Conservation (phyloP, 108 stramenopile species). For the Pseudonitzschia delicatissima region DNA sequence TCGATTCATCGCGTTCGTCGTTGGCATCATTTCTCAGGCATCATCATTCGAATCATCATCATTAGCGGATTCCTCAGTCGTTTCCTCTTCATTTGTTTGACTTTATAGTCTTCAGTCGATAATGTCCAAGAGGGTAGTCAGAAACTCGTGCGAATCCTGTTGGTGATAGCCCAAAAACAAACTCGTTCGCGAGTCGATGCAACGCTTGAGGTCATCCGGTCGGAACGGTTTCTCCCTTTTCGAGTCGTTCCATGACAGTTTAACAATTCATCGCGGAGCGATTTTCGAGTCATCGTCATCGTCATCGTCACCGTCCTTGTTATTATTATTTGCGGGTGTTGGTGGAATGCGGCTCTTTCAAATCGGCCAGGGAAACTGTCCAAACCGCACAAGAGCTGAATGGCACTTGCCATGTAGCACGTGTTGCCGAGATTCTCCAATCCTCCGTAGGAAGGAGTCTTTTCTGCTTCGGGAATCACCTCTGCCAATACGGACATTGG, state of each 20-base stretch:
- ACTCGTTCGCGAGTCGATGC: conserved; percentile 40
- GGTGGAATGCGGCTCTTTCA: conserved; percentile 12
- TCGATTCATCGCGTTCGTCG: conserved; percentile 1
- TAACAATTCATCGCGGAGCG: conserved; percentile 24
- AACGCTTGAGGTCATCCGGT: conserved; percentile 40
- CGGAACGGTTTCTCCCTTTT: conserved; percentile 30
- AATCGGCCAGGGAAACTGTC: conserved; percentile 17
- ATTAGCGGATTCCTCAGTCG: background rate
- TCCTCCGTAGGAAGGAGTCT: conserved; percentile 56
- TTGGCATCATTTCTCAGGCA: too few species aligned
- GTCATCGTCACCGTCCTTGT: background rate
- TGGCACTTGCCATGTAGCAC: conserved; percentile 74
- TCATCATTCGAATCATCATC: conserved; percentile 10
- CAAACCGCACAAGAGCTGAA: conserved; percentile 58
- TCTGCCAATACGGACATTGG: background rate
- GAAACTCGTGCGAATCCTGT: conserved; percentile 67
- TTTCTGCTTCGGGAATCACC: background rate
- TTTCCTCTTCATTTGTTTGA: conserved; percentile 13
- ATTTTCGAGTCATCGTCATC: conserved; percentile 2
- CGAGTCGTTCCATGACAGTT: conserved; percentile 24
- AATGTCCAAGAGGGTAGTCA: conserved; percentile 55
- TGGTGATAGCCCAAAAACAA: conserved; percentile 56
- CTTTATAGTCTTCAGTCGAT: conserved; percentile 56
- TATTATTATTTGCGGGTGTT: too few species aligned
- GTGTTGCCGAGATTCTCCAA: conserved; percentile 78